Conservation (phyloP, 768 basidiomycete species). For the Tylopilus sp. region DNA sequence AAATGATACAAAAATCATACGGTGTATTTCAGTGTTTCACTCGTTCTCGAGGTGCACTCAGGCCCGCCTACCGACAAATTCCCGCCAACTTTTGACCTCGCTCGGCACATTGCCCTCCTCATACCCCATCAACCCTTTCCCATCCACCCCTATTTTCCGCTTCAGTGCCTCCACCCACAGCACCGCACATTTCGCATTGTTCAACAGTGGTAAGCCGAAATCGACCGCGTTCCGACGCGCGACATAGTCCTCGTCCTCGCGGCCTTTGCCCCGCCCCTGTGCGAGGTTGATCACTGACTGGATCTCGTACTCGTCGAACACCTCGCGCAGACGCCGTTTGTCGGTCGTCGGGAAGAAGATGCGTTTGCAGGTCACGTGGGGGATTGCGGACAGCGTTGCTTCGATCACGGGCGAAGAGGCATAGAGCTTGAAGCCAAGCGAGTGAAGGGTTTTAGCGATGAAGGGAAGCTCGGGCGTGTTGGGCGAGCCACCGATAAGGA, state of each 20-base stretch:
- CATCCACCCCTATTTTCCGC: constrained; percentile 78
- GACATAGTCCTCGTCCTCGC: constrained; percentile 93
- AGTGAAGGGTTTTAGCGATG: constrained; percentile 75
- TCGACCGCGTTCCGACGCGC: constrained; percentile 96
- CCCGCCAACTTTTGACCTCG: constrained; percentile 90
- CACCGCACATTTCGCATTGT: constrained; percentile 84
- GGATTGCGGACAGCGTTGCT: constrained; percentile 72
- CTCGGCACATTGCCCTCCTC: constrained; percentile 84
- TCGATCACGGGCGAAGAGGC: constrained; percentile 81
- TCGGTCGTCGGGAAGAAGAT: constrained; percentile 97
- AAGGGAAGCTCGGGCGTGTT: constrained; percentile 80
- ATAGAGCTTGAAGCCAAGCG: constrained; percentile 94
- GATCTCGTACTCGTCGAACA: constrained; percentile 92
- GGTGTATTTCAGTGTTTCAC: neutral
- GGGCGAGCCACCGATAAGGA: constrained; percentile 90
- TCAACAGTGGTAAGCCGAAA: constrained; percentile 89
- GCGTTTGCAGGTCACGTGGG: constrained; percentile 76
- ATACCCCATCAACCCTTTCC: constrained; percentile 60
- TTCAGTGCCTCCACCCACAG: constrained; percentile 89
- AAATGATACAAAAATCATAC: neutral
- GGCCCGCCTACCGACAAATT: constrained; percentile 76
- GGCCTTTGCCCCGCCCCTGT: constrained; percentile 66
- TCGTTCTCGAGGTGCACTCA: constrained; percentile 24
- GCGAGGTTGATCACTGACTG: constrained; percentile 94
- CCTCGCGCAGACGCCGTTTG: constrained; percentile 91